These are phyloP conservation scores for Phytophthora aleatoria DNA, from an alignment of 352 stramenopile species.

Conservation along the genomic window DNA sequence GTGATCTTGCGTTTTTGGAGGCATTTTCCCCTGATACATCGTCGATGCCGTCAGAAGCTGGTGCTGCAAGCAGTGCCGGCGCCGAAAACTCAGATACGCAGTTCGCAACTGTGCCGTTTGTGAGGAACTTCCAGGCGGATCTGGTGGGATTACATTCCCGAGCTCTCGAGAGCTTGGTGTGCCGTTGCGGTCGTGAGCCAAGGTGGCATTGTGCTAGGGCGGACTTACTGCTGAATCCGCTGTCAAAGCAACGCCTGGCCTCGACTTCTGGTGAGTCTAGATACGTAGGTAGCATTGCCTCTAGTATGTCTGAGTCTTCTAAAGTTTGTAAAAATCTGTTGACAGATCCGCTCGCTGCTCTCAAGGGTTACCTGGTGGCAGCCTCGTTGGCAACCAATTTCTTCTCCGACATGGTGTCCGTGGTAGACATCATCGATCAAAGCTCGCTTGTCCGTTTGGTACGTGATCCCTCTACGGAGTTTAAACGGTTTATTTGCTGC, in stretches of 20 bases:
- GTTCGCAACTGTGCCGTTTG: constrained; percentile 50
- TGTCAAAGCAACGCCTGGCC: constrained; percentile 70
- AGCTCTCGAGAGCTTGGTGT: constrained; percentile 56
- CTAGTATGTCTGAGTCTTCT: neutral
- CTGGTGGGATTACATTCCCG: constrained; percentile 59
- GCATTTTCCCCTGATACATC: constrained; percentile 66
- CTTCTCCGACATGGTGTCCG: constrained; percentile 71
- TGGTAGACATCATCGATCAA: constrained; percentile 84
- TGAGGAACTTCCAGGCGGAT: constrained; percentile 64
- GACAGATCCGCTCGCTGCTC: constrained; percentile 66
- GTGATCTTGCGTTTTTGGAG: constrained; percentile 74
- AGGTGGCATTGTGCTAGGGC: constrained; percentile 79
- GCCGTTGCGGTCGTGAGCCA: constrained; percentile 71
- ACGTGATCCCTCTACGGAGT: constrained; percentile 13
- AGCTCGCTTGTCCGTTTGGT: constrained; percentile 84
- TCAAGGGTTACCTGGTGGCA: constrained; percentile 77
- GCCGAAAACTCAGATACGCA: constrained; percentile 22
- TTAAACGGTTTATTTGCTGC: neutral
- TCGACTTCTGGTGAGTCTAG: constrained; percentile 53
- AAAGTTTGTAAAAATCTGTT: constrained; percentile 15
- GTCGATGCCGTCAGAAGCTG: constrained; percentile 22
- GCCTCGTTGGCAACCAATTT: constrained; percentile 84
- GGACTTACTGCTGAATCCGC: constrained; percentile 72
- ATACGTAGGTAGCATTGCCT: neutral
- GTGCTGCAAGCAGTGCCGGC: neutral